phyloP scores from a whole-genome alignment of 495 filamentous ascomycete genomes.

The Aspergillus bridgeri region DNA sequence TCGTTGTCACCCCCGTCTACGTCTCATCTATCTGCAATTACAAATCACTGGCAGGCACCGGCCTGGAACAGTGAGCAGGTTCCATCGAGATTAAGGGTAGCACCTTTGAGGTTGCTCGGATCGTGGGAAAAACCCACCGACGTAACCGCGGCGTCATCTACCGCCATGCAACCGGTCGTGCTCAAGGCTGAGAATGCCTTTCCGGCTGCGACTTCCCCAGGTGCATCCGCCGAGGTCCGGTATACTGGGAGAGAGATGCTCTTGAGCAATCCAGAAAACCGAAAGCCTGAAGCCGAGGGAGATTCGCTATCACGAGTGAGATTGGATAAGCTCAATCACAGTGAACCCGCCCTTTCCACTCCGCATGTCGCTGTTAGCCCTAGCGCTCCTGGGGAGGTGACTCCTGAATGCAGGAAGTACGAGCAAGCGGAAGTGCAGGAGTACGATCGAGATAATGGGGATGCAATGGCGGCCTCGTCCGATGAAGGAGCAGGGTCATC shows the following conservation, averaged over 20 bases:
- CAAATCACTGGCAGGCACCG: slow-evolving; percentile 31
- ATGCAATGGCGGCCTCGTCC: slow-evolving; percentile 28
- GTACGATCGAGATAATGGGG: slow-evolving; percentile 16
- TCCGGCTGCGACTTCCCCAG: slow-evolving; percentile 16
- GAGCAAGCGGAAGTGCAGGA: slow-evolving; percentile 18
- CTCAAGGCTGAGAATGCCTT: slow-evolving; percentile 39
- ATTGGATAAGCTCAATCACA: slow-evolving; percentile 18
- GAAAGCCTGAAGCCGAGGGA: slow-evolving; percentile 7
- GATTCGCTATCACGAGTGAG: slow-evolving; percentile 14
- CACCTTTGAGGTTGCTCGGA: slow-evolving; percentile 21
- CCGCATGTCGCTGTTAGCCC: slow-evolving; percentile 16
- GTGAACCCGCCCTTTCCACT: slow-evolving; percentile 18
- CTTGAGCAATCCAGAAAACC: slow-evolving; percentile 7
- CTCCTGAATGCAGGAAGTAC: slow-evolving; percentile 16
- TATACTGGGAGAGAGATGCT: slow-evolving; percentile 22
- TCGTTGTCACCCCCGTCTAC: slow-evolving; percentile 35
- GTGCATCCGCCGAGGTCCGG: slow-evolving; percentile 12
- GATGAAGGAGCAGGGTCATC: slow-evolving; percentile 32
- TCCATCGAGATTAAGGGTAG: slow-evolving; percentile 21
- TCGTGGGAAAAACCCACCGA: slow-evolving; percentile 24
- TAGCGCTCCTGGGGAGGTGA: slow-evolving; percentile 18
- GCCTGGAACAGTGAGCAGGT: slow-evolving; percentile 32
- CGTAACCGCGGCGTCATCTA: slow-evolving; percentile 15
- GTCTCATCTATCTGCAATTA: slow-evolving; percentile 35
- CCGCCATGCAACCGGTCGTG: slow-evolving; percentile 32